Base-by-base conservation (phyloP, 2,329 filamentous ascomycete genomes). In the Colletotrichum siamense region DNA sequence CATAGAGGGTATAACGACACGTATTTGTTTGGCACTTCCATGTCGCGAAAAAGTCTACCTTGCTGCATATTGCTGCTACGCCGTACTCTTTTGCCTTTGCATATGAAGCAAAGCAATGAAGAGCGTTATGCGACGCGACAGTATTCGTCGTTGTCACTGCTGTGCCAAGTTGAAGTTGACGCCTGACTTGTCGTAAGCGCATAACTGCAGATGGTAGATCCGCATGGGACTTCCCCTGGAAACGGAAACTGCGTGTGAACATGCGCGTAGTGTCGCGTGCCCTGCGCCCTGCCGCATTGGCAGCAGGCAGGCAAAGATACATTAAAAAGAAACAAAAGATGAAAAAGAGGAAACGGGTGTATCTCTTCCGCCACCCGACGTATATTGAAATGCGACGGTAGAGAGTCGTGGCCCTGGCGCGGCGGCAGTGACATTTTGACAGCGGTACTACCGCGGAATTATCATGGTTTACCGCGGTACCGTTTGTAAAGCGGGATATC, bases 161-260 rank as follows among this genome's bases (percentile, higher is more conserved):
- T 24, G n/a, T 32, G 32, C 67, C 62, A 52, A 64, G 65, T n/a
- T 32, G n/a, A 26, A 18, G 30, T 32, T 24, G 63, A 49, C 34
- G 62, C 36, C 62, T 30, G 8, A 16, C 3, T 59, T 59, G 10
- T 52, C 44, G 44, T 52, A 52, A 52, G 44, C 36, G 57, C 67
- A 55, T 52, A 28, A 62, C 22, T 55, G 16, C 28, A 24, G 57
- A 36, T n/a, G 59, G 44, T 10, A 71, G 30, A 44, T 52, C n/a
- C 24, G 67, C 71, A 71, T 71, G 68, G 49, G 71, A 75, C 26
- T 24, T 65, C 63, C 68, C 34, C 39, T 61, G 34, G 67, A 66
- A 44, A 39, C 30, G n/a, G 22, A 24, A 18, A 22, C 18, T 30
- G 28, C 32, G n/a, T 34, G 34, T 44, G 16, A 13, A 18, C n/a